A percentile compares a stretch with the other conserved stretches of the same genome.
Evolutionary conservation across 2,329 filamentous ascomycete genomes (phyloP).

Genomic region (Pseudocercospora vitis): DNA sequence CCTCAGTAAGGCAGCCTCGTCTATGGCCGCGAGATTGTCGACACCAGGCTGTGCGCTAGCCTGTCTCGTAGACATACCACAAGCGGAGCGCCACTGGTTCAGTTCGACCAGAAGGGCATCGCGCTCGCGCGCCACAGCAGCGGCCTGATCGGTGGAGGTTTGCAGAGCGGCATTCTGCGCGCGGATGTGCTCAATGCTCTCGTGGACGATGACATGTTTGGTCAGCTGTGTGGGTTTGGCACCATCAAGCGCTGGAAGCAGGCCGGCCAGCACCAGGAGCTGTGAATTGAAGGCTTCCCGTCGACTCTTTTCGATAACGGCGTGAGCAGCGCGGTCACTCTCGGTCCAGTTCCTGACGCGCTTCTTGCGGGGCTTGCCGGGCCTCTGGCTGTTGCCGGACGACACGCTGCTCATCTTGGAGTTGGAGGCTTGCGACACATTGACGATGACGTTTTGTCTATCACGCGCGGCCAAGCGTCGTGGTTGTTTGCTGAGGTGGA

Average conservation of each 20-base stretch:
- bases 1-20: background rate
- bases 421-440: background rate
- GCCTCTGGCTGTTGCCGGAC: background rate
- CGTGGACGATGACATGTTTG: slow-evolving; percentile 22
- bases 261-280: slow-evolving; percentile 17
- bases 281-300: slow-evolving; percentile 23
- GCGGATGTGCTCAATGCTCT: slow-evolving; percentile 18
- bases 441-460: too few relatives aligned
- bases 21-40: background rate
- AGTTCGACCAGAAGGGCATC: slow-evolving; percentile 10
- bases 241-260: slow-evolving; percentile 17
- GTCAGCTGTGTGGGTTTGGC: slow-evolving; percentile 21
- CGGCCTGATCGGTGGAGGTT: slow-evolving; percentile 3
- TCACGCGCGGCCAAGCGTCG: too few relatives aligned
- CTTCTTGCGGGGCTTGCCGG: slow-evolving; percentile 1
- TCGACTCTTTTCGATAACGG: slow-evolving; percentile 19
- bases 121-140: slow-evolving; percentile 8
- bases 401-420: slow-evolving; percentile 4
- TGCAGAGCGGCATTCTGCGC: background rate
- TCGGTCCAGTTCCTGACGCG: slow-evolving; percentile 11
- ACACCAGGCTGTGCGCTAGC: slow-evolving; percentile 1
- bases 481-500: too few relatives aligned
- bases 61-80: slow-evolving; percentile 3
- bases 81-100: slow-evolving; percentile 1
- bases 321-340: slow-evolving; percentile 18